These are phyloP conservation scores for Zoysia matrella DNA, from an alignment of 202 grass and related monocot genomes.

Conservation along the genomic window DNA sequence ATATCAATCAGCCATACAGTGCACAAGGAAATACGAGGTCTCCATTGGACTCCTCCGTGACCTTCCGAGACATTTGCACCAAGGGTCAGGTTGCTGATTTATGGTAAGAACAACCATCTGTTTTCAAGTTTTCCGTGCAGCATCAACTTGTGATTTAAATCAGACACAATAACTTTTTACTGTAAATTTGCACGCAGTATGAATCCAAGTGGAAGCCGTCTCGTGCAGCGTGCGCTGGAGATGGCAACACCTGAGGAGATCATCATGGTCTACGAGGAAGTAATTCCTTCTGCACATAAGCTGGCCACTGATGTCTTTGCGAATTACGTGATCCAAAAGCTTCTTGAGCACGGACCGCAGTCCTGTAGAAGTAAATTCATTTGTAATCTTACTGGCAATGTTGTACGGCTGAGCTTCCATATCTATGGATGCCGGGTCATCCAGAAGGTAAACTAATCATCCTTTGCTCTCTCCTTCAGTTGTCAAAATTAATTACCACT, in stretches of 20 bases:
- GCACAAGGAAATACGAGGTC: conserved; percentile 8
- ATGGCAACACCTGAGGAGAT: conserved; percentile 52
- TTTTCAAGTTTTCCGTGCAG: neutral
- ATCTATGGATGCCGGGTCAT: conserved; percentile 60
- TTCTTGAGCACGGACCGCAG: too few relatives aligned
- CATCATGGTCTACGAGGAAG: conserved; percentile 57
- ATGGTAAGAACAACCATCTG: conserved; percentile 25
- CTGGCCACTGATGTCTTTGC: conserved; percentile 48
- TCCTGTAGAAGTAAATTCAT: conserved; percentile 6
- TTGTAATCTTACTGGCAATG: conserved; percentile 42
- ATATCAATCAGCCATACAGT: conserved; percentile 10
- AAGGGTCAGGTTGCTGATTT: conserved; percentile 42
- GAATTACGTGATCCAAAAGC: conserved; percentile 57
- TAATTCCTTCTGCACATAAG: conserved; percentile 29
- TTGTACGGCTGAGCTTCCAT: conserved; percentile 57
- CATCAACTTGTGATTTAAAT: neutral
- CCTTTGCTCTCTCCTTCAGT: neutral
- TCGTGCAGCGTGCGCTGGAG: conserved; percentile 53
- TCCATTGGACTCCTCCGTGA: neutral
- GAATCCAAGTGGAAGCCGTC: conserved; percentile 44
- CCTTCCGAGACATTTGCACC: conserved; percentile 36
- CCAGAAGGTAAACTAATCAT: conserved; percentile 54
- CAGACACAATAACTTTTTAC: neutral
- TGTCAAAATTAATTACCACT: neutral
- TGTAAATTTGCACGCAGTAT: conserved; percentile 39